Evolutionary conservation across 768 basidiomycete species (phyloP), one percentile per base, ranked within the genome.

Genomic region (Gautieria morchelliformis): DNA sequence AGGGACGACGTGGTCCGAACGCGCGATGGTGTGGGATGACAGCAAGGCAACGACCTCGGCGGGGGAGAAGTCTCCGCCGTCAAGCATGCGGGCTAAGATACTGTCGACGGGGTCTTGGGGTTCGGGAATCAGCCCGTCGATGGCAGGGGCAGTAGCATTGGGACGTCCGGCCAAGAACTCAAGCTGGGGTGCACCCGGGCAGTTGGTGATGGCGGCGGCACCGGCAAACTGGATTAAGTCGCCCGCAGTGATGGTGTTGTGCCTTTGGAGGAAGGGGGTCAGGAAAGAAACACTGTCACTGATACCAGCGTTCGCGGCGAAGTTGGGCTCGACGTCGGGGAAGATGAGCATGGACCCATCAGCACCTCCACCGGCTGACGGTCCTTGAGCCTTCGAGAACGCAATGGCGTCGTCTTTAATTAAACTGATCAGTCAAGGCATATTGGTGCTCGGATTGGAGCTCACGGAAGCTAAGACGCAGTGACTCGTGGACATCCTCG

Each of bases 21-120:
- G 11, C 24, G 58, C 58, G 20, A 59, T 59, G 33, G 15, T 53
- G 52, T 59, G 58, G n/a, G 58, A 59, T 8, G 58, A n/a, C 5
- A 59, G 52, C 33, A 59, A 30, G 7, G 50, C 50, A 41, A 59
- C 30, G 52, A 59, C 27, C 27, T 59, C 58, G 9, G 19, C 32
- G 14, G 58, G 52, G 9, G 52, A 17, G 42, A 59, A 56, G 19
- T 32, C 30, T 27, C 58, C 58, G 15, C 30, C 49, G 17, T 59
- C 58, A 24, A 12, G 41, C 37, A 59, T 41, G 30, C 52, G 58
- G 35, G 35, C 58, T 39, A 59, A 45, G 32, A 59, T 59, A 20
- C 17, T 19, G 24, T 32, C 30, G 52, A 59, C 58, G 37, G 39
- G 12, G 58, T 56, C 53, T 14, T 42, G 52, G 4, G 58, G 57